Conservation (phyloP, 768 basidiomycete species). For the Lepiota subincarnata region DNA sequence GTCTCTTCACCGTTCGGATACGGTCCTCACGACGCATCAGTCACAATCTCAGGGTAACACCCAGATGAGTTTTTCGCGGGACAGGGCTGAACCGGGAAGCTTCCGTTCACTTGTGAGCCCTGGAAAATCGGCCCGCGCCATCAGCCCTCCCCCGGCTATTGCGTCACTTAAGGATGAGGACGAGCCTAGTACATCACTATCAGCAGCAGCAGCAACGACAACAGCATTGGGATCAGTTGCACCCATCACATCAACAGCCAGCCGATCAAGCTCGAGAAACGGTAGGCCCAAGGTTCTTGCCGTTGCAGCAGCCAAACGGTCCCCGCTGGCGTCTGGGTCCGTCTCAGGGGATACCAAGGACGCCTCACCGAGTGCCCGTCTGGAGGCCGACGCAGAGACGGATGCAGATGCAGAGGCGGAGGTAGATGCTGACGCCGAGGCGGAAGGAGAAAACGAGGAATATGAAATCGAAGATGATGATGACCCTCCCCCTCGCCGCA, state of each 20-base stretch:
- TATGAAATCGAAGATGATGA: constrained; percentile 19
- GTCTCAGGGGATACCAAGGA: constrained; percentile 19
- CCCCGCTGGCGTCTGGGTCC: constrained; percentile 6
- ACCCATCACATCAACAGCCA: too few relatives aligned
- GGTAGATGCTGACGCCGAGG: constrained; percentile 22
- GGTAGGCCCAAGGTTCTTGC: neutral
- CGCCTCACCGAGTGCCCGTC: constrained; percentile 22
- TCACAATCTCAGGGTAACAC: constrained; percentile 1
- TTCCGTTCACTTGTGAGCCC: neutral
- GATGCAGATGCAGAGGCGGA: constrained; percentile 30
- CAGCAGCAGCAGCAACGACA: neutral
- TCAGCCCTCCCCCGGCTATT: constrained; percentile 10
- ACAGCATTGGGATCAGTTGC: neutral
- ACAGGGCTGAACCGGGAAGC: neutral
- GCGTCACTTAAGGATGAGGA: constrained; percentile 9
- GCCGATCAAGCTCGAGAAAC: constrained; percentile 7
- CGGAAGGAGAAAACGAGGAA: constrained; percentile 27
- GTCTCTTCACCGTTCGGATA: constrained; percentile 11
- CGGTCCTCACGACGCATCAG: constrained; percentile 9
- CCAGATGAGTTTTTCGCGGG: constrained; percentile 7
- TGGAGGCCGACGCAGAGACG: constrained; percentile 19
- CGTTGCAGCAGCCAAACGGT: constrained; percentile 1
- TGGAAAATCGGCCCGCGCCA: constrained; percentile 3
- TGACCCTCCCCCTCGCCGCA: constrained; percentile 9
- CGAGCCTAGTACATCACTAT: neutral